Base-by-base conservation (phyloP, 2,329 filamentous ascomycete genomes). In the Pestalotiopsis sp. region DNA sequence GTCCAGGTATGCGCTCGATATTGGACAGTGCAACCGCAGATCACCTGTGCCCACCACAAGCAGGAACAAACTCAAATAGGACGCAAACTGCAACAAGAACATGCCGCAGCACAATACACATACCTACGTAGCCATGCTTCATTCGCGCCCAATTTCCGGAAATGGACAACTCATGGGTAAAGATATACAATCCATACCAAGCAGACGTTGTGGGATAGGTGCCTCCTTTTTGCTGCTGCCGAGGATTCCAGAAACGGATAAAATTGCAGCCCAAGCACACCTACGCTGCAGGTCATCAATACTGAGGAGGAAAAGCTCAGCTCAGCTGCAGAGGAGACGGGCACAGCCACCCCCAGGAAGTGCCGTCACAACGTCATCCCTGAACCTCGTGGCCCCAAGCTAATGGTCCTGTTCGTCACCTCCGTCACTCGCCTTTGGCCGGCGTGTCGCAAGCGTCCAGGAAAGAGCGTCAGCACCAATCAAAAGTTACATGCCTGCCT, bases 291-390 rank as follows among this genome's bases (percentile, higher is more conserved):
- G 2, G 45, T 23, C 45, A 52, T n/a, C 17, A 52, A n/a, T n/a
- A 52, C 14, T 52, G 14, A 17, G 11, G n/a, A 25, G 57, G 20
- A 27, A 14, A 13, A 23, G 17, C 13, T n/a, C 23, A 2, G 57
- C 57, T 59, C 23, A 27, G 57, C 23, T 27, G 23, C 57, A 59
- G 57, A 59, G 25, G 14, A 52, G 45, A 52, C 17, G 20, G 17
- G n/a, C 45, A 52, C 45, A 52, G 45, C n/a, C 45, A 52, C 45
- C 45, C 45, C 45, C 45, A 52, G 20, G 11, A 20, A 52, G 20
- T 52, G 45, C 45, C 45, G 45, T 52, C 45, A 52, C 63, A 66
- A 66, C 63, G 63, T 66, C 63, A 66, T 66, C 63, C 27, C 49
- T 56, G 62, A 7, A 45, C 63, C 63, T 36, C 49, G 63, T 66